Base-by-base conservation (phyloP, 2,329 filamentous ascomycete genomes). In the Diaporthe citrichinensis region DNA sequence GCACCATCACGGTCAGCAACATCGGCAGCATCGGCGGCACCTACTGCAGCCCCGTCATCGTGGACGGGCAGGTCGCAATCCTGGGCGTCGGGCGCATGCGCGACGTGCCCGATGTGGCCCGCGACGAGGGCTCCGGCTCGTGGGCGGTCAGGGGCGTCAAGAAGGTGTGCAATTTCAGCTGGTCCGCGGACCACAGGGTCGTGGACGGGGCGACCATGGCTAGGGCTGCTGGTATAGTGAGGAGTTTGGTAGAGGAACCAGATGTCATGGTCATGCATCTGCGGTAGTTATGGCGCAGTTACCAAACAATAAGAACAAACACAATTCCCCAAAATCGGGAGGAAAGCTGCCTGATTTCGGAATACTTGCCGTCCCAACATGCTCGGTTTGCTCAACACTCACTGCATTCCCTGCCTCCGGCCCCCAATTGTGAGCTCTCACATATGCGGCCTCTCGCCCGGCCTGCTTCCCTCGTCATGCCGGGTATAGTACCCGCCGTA, bases 201-300 rank as follows among this genome's bases (percentile, higher is more conserved):
- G 92, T 98, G 62, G 97, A 99, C 84, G 97, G 97, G 2, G 96
- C 96, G 62, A 98, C 96, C 76, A 95, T 98, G 90, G 97, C 97
- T 28, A 90, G 96, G 79, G 96, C 96, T 83, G 95, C 95, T 17
- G 95, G 96, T 80, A 90, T 93, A 77, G 94, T 98, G 31, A 92
- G 92, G 79, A 88, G 88, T 71, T 91, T 94, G 79, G 90, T 98
- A 53, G 96, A 98, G 86, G 92, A 94, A 81, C 95, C 96, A 6
- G 95, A 96, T 82, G 89, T 90, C 74, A 98, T 98, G 95, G 87
- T 98, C 78, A 89, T 98, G 83, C 93, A 94, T 82, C 85, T 98
- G 82, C 89, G 92, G 84, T 98, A 88, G 87, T n/a, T 31, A n/a
- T 59, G 68, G 57, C 28, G 49, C 12, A 7, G 28, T n/a, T 20